phyloP scores from a whole-genome alignment of 768 basidiomycete species.

The Rhodotorula diobovata region DNA sequence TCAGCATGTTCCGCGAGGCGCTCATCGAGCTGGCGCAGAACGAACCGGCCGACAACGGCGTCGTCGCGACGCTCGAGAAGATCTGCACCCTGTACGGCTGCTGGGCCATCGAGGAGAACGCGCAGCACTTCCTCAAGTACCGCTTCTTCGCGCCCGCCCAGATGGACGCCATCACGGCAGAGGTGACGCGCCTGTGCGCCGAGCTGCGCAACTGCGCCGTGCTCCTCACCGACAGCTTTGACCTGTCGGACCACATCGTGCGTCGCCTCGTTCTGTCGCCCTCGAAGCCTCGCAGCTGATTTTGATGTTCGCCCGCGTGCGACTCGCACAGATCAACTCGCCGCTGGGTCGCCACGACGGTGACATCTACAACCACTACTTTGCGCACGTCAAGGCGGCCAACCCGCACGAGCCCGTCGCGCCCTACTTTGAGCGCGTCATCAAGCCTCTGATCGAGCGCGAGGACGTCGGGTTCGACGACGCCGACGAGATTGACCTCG shows the following conservation, averaged over 20 bases:
- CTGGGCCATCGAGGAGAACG: slow-evolving; percentile 52
- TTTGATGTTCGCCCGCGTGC: not conserved
- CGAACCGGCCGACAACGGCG: slow-evolving; percentile 43
- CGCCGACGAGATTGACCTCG: slow-evolving; percentile 48
- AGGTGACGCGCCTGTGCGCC: slow-evolving; percentile 42
- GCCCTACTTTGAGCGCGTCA: slow-evolving; percentile 52
- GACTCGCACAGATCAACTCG: slow-evolving; percentile 48
- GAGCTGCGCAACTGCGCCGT: slow-evolving; percentile 42
- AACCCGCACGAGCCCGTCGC: slow-evolving; percentile 51
- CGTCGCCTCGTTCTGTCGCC: not conserved
- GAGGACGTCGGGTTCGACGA: slow-evolving; percentile 46
- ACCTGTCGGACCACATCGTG: slow-evolving; percentile 43
- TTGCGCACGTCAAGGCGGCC: slow-evolving; percentile 49
- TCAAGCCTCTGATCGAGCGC: slow-evolving; percentile 51
- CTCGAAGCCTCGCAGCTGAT: not conserved
- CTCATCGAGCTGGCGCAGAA: slow-evolving; percentile 46
- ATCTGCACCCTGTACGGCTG: slow-evolving; percentile 50
- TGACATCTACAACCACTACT: slow-evolving; percentile 51
- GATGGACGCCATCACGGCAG: slow-evolving; percentile 41
- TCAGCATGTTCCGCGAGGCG: slow-evolving; percentile 45
- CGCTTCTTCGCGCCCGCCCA: slow-evolving; percentile 40
- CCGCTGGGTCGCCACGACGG: slow-evolving; percentile 52
- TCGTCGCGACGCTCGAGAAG: slow-evolving; percentile 44
- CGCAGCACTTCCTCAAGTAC: slow-evolving; percentile 51
- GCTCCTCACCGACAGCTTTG: slow-evolving; percentile 44